phyloP scores from a whole-genome alignment of 2,329 filamentous ascomycete genomes.

The Sporothrix euskadiensis region DNA sequence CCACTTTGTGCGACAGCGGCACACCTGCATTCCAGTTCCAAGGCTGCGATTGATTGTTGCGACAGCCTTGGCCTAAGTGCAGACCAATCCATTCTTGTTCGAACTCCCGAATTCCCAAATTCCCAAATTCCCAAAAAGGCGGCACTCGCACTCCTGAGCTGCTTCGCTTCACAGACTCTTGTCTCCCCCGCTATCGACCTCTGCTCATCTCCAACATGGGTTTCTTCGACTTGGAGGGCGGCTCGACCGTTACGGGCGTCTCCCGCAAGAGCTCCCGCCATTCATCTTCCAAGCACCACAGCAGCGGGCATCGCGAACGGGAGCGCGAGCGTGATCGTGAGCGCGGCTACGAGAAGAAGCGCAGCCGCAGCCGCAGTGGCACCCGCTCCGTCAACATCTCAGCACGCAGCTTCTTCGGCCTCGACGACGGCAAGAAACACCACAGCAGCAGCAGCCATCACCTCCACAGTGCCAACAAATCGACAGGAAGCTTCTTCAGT shows the following conservation, averaged over 20 bases:
- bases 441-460: constrained; percentile 39
- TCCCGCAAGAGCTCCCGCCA: constrained; percentile 29
- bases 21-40: constrained; percentile 17
- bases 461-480: constrained; percentile 42
- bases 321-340: constrained; percentile 34
- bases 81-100: background rate
- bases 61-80: background rate
- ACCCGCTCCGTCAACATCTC: constrained; percentile 30
- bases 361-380: constrained; percentile 40
- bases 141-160: background rate
- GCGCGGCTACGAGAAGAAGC: constrained; percentile 38
- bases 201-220: constrained; percentile 36
- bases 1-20: constrained; percentile 7
- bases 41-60: background rate
- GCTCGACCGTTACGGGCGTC: constrained; percentile 38
- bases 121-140: background rate
- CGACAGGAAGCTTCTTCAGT: constrained; percentile 49
- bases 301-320: constrained; percentile 32
- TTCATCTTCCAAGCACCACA: constrained; percentile 35
- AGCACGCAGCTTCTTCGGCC: constrained; percentile 31
- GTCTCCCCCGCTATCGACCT: background rate
- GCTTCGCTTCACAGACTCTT: background rate
- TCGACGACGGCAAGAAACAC: constrained; percentile 23
- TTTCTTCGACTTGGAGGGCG: constrained; percentile 40
- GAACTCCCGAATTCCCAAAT: too few relatives aligned